Base-by-base conservation (phyloP, 2,329 filamentous ascomycete genomes). In the Golovinomyces cichoracearum region DNA sequence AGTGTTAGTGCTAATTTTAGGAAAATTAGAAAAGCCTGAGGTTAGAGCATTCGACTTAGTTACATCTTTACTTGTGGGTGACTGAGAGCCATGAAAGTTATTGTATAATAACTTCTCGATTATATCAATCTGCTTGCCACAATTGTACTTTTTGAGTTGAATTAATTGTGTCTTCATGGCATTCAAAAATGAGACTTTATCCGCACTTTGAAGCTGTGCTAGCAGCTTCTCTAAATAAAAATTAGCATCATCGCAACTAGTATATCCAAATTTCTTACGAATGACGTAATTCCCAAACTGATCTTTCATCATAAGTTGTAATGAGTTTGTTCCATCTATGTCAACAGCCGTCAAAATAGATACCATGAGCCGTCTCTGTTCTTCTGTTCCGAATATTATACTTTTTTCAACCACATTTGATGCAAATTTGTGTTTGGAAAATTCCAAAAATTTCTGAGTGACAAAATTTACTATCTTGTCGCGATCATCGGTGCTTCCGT, bases 371-470 rank as follows among this genome's bases (percentile, higher is more conserved):
- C 68, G 71, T 47, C 80, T 76, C 60, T 93, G 80, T 47, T 77
- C 68, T 19, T 72, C 66, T 0, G 74, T 74, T 19, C 83, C 83
- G 55, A 71, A 73, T 49, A 80, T 69, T 51, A 95, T 79, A 60
- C 85, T 93, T 63, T 84, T 88, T 64, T 98, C 90, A 0, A 98
- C 88, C 2, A 98, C 88, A 57, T 98, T 95, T 58, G 86, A 94
- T 0, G 90, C 88, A 58, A 83, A 92, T 62, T 98, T 98, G 66
- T 95, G 84, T 67, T 85, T 93, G 23, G 85, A 93, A 56, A 84
- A 78, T 1, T 67, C 65, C 35, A 93, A 64, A 2, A 93, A 67
- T 50, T 84, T 74, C 12, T 69, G 68, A 54, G 78, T 77, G 53
- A 95, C 79, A 44, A 84, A 67, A 23, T 70, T 65, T 49, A 93